Base-by-base conservation (phyloP, 164 flowering plant species). In the Berberis thunbergii region DNA sequence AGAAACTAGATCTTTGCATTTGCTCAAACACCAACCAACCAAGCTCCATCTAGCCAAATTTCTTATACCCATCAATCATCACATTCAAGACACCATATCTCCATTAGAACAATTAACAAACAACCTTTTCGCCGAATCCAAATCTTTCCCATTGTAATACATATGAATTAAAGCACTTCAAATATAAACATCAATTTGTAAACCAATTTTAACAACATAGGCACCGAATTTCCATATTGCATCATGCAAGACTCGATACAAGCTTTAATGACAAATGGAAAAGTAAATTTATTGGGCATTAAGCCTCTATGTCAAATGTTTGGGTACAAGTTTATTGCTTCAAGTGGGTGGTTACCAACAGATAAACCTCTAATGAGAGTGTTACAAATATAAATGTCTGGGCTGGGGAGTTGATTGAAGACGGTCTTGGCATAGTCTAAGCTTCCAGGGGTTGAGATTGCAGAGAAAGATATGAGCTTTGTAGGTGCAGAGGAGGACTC, bases 1-100 rank as follows among this genome's bases (percentile, higher is more conserved):
- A 43, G 76, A 71, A 53, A 72, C 71, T 54, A 73, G 69, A 65
- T 76, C 79, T 67, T 55, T 76, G 63, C 79, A 76, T 76, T 12
- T 54, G 12, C 5, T 73, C 71, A 48, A 76, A 76, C 44, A 70
- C 60, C 4, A 58, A 55, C 1, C 45, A 54, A 0, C 73, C 76
- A 4, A 42, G 64, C 67, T 58, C 70, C 55, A 76, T 56, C 4
- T 73, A 64, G 40, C 79, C 70, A 57, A 43, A 54, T 48, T 73
- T 73, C 1, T 67, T 56, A 46, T 45, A 60, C 56, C 45, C 57
- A 50, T 74, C 80, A 57, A 77, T 74, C 75, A 77, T 77, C 1
- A 72, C 49, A 62, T 77, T 77, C 73, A 74, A 7, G 73, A 77
- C 43, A 74, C 75, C 11, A 67, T 50, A 49, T 69, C 75, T 59